phyloP scores from a whole-genome alignment of 495 filamentous ascomycete genomes.

The Annulohypoxylon moriforme region DNA sequence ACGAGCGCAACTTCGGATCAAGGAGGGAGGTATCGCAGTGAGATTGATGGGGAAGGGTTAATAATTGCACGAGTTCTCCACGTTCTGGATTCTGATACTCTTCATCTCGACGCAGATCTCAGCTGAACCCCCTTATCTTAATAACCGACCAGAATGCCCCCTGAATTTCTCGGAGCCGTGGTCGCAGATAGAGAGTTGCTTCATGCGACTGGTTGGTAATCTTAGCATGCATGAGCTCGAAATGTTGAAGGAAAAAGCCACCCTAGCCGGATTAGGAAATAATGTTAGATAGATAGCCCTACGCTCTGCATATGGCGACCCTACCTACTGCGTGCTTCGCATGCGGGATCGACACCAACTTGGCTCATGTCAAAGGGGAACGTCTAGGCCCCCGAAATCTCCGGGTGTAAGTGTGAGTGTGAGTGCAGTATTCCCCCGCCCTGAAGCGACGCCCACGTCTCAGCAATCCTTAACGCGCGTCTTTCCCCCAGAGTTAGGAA shows the following conservation, averaged over 20 bases:
- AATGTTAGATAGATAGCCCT: conserved; percentile 41
- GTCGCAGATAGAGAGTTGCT: conserved; percentile 29
- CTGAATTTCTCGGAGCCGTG: conserved; percentile 15
- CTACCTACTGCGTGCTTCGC: conserved; percentile 37
- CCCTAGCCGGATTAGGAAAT: conserved; percentile 35
- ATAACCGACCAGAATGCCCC: conserved; percentile 16
- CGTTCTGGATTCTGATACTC: conserved; percentile 22
- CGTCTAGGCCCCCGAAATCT: conserved; percentile 32
- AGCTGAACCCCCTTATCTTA: conserved; percentile 23
- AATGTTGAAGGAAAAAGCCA: conserved; percentile 12
- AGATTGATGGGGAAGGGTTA: conserved; percentile 3
- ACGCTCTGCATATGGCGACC: conserved; percentile 40
- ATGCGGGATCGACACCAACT: conserved; percentile 35
- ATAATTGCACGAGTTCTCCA: conserved; percentile 8
- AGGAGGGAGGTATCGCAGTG: conserved; percentile 8
- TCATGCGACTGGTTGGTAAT: conserved; percentile 29
- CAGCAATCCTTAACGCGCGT: conserved; percentile 36
- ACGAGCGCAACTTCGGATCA: background rate
- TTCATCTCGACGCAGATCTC: conserved; percentile 24
- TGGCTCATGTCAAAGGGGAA: conserved; percentile 26
- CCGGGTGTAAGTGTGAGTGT: conserved; percentile 27
- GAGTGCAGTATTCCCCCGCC: conserved; percentile 23
- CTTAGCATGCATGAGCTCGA: conserved; percentile 23
- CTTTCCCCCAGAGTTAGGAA: conserved; percentile 23
- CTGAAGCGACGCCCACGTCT: conserved; percentile 20